These are phyloP conservation scores for Acanthamoeba royreba DNA, from an alignment of 208 protist genomes.

Conservation along the genomic window DNA sequence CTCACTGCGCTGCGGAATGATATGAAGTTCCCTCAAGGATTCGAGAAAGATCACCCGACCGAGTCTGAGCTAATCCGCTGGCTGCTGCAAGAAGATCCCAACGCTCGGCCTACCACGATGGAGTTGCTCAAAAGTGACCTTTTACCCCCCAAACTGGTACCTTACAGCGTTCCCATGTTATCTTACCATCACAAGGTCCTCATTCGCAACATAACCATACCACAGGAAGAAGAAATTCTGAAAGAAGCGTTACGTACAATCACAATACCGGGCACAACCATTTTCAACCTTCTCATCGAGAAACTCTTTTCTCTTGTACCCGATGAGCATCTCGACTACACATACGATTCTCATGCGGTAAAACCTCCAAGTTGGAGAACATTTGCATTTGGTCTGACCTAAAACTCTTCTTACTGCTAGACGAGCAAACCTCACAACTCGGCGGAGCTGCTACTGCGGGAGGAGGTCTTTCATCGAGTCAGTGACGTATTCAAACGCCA, in stretches of 20 bases:
- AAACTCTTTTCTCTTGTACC: conserved; percentile 51
- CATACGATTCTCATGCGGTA: conserved; percentile 51
- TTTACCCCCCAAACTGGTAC: conserved; percentile 58
- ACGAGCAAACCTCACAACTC: background rate
- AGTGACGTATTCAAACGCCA: conserved; percentile 38
- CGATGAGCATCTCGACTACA: conserved; percentile 55
- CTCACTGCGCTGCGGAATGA: conserved; percentile 53
- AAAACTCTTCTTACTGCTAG: background rate
- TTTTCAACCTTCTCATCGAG: conserved; percentile 60
- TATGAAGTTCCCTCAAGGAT: conserved; percentile 61
- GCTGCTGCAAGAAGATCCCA: conserved; percentile 56
- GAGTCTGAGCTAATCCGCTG: conserved; percentile 57
- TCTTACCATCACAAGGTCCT: background rate
- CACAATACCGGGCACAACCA: conserved; percentile 51
- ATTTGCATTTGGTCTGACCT: background rate
- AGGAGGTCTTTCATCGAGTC: conserved; percentile 35
- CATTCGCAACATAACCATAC: too few relatives aligned
- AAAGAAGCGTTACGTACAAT: conserved; percentile 66
- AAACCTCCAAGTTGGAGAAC: background rate
- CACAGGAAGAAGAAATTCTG: conserved; percentile 64
- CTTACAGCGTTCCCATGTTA: background rate
- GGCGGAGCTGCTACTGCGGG: background rate
- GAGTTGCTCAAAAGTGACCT: conserved; percentile 57
- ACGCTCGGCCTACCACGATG: conserved; percentile 56
- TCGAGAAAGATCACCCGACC: conserved; percentile 46